Evolutionary conservation across 345 rosid genomes (phyloP), one percentile per base, ranked within the genome.

Genomic region (Hevea brasiliensis): DNA sequence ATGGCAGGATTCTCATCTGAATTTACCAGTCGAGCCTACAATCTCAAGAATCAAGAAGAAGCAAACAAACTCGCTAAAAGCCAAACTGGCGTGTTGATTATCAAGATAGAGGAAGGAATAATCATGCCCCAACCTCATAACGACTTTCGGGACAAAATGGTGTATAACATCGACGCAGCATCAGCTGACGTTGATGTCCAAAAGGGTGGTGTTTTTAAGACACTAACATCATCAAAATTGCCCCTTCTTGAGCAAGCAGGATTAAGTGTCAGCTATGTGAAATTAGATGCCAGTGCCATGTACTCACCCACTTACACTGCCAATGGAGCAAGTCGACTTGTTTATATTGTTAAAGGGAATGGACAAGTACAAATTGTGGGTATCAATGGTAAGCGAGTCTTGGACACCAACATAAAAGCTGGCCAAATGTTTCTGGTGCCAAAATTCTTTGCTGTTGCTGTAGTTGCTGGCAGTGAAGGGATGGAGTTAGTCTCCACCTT

Each of bases 361-460:
- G 85, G 84, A 0, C 24, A 51, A 1, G 85, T 75, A 0, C 73
- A 81, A 27, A 71, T 82, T 45, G 82, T 66, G 2, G 84, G 85
- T 0, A 27, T 77, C 1, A 26, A 63, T 27, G 82, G 85, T 27
- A 67, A 75, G 40, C 76, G 47, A 13, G 77, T 60, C 2, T 8
- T 84, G 72, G 69, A 79, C 57, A 24, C 48, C 6, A 24, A 57
- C 27, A 57, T 77, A 20, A 61, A 74, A 53, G 61, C 64, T 20
- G 87, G 79, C 10, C 80, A 84, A 11, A 12, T 81, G 32, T 51
- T 81, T n/a, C 63, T 77, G 0, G 83, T 81, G 51, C 85, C 85
- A 4, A 75, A 65, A 56, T 75, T 77, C 23, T 81, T 81, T 47
- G 54, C 57, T 15, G 37, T 72, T 3, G 58, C 75, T 29, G 14